Evolutionary conservation across 164 flowering plant genomes (phyloP).

Genomic region (Magnolia sinica): DNA sequence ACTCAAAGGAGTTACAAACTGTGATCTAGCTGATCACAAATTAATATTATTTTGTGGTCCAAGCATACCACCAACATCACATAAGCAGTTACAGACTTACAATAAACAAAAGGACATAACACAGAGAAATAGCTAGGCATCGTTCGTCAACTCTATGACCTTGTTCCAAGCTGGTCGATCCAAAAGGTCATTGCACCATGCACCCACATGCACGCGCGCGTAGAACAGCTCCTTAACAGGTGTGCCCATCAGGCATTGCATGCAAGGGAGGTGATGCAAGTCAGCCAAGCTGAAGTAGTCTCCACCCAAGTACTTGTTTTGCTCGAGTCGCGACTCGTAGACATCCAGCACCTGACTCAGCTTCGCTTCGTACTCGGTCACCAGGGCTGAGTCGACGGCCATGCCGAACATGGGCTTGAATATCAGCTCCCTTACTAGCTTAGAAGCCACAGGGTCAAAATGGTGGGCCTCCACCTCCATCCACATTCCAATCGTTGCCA

Average conservation of each 20-base stretch:
- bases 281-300: constrained; percentile 56
- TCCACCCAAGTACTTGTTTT: constrained; percentile 56
- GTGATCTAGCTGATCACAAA: too few species aligned
- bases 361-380: constrained; percentile 35
- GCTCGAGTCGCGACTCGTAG: constrained; percentile 43
- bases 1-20: too few species aligned
- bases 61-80: too few species aligned
- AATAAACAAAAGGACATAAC: too few species aligned
- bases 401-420: constrained; percentile 36
- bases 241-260: constrained; percentile 46
- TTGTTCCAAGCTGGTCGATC: constrained; percentile 31
- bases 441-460: constrained; percentile 36
- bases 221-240: constrained; percentile 32
- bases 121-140: background rate
- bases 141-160: constrained; percentile 12
- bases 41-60: too few species aligned
- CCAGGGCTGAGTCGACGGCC: constrained; percentile 29
- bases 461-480: constrained; percentile 61
- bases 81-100: too few species aligned
- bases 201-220: constrained; percentile 48
- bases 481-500: constrained; percentile 36
- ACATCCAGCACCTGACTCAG: constrained; percentile 58
- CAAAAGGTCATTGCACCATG: constrained; percentile 60
- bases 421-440: constrained; percentile 36
- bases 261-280: constrained; percentile 46